Base-by-base conservation (phyloP, 495 filamentous ascomycete species). In the Penicillium longicatenatum region DNA sequence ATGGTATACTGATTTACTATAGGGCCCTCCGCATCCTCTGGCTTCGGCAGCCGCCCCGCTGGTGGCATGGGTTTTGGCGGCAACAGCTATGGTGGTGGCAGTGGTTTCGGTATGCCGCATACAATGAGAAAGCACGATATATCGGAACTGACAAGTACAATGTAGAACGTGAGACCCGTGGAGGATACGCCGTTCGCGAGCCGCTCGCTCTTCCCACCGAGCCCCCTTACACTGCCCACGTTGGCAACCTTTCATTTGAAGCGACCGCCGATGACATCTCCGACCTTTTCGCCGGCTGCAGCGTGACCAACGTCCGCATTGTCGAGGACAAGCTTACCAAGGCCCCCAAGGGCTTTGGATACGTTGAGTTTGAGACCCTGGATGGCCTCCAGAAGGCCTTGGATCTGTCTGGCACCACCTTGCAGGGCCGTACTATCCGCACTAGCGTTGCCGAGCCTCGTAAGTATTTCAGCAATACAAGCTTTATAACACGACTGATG, bases 231-330 rank as follows among this genome's bases (percentile, higher is more conserved):
- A 98, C 94, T 44, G 92, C 90, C 46, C 95, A 98, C 79, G 84
- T 98, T 50, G 94, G 95, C 58, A 98, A 98, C 67, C 85, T 98
- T 49, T 91, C 93, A 20, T 98, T 96, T 70, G 93, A 97, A 70
- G 90, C 91, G 21, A 94, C 90, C 10, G 78, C 81, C 45, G 86
- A 81, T 54, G 89, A 93, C 59, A 85, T 98, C 52, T 83, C 82
- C 58, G 89, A 90, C 7, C 94, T 98, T 64, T 96, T 98, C 70
- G 70, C 79, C 29, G 90, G 79, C 31, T 98, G 94, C 74, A 79
- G 89, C 52, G 86, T 95, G 62, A 88, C 87, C 16, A 97, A 85
- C 66, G 91, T 98, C 53, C 89, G 94, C 63, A 91, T 98, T 60
- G 94, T 98, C 58, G 93, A 96, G 75, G 94, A 98, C 74, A 93